A percentile compares a stretch with the other conserved stretches of the same genome.
Conservation (phyloP, 169 alveolate species). For the Amoebophrya sp. region DNA sequence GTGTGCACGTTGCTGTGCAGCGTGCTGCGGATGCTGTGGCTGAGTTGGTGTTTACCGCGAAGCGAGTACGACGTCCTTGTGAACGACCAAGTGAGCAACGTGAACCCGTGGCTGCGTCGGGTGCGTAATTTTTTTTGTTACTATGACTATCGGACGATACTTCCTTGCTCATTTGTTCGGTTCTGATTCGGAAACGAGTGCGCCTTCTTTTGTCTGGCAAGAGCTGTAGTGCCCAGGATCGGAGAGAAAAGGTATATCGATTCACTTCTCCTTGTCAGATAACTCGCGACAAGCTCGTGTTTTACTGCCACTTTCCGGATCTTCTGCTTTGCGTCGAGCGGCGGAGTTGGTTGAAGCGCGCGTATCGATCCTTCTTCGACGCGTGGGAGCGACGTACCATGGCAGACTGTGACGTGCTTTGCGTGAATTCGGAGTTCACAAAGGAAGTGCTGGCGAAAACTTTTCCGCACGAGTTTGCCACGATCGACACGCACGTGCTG, state of each 20-base stretch:
- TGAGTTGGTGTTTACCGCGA: constrained; percentile 28
- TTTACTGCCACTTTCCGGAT: constrained; percentile 85
- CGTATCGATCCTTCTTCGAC: constrained; percentile 63
- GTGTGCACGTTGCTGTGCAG: constrained; percentile 60
- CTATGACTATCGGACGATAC: constrained; percentile 23
- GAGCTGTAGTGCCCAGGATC: too few relatives aligned
- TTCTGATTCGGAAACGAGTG: too few relatives aligned
- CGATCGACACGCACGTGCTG: background rate
- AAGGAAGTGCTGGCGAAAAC: constrained; percentile 36
- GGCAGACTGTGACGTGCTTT: constrained; percentile 39
- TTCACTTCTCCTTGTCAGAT: too few relatives aligned
- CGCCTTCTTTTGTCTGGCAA: too few relatives aligned
- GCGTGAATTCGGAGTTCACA: constrained; percentile 56
- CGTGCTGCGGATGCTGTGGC: constrained; percentile 62
- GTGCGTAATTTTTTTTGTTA: background rate
- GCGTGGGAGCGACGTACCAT: constrained; percentile 41
- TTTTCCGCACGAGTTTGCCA: constrained; percentile 30
- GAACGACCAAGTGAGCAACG: constrained; percentile 60
- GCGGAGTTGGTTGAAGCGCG: constrained; percentile 41
- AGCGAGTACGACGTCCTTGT: constrained; percentile 64
- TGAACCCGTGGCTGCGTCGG: constrained; percentile 24
- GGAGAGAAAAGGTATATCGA: too few relatives aligned
- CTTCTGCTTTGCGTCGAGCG: constrained; percentile 62
- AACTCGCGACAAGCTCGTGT: too few relatives aligned
- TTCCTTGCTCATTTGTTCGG: too few relatives aligned